These are phyloP conservation scores for Lichtheimia ramosa DNA, from an alignment of 371 early-diverging fungal species.

Conservation along the genomic window DNA sequence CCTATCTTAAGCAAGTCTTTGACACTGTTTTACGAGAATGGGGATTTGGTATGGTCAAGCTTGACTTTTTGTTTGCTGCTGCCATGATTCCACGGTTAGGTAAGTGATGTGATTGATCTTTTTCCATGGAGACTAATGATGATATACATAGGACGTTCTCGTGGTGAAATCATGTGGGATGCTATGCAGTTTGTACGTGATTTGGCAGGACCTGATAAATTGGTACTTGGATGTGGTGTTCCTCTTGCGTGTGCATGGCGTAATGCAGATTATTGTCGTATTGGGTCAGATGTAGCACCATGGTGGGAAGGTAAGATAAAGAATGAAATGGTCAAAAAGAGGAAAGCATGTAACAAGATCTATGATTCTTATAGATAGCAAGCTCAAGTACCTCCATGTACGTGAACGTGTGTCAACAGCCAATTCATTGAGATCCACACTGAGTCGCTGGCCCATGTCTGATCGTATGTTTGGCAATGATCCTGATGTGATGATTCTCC, in stretches of 20 bases:
- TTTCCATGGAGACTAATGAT: background rate
- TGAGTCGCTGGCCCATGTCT: slow-evolving; percentile 54
- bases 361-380: slow-evolving; percentile 18
- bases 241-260: slow-evolving; percentile 56
- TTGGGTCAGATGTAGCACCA: slow-evolving; percentile 61
- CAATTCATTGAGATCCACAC: slow-evolving; percentile 55
- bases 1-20: slow-evolving; percentile 52
- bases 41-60: slow-evolving; percentile 61
- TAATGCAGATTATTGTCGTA: slow-evolving; percentile 59
- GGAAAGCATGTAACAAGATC: too few relatives aligned
- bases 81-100: slow-evolving; percentile 57
- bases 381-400: slow-evolving; percentile 53
- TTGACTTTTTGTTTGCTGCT: slow-evolving; percentile 63
- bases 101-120: background rate
- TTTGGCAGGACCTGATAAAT: slow-evolving; percentile 47
- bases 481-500: slow-evolving; percentile 60
- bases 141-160: slow-evolving; percentile 18
- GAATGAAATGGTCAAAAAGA: background rate
- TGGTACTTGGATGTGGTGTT: slow-evolving; percentile 60
- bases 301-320: slow-evolving; percentile 50
- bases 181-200: slow-evolving; percentile 56
- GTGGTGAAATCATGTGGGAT: slow-evolving; percentile 65
- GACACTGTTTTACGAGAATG: slow-evolving; percentile 49
- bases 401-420: slow-evolving; percentile 61
- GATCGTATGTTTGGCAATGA: slow-evolving; percentile 66